A percentile compares a stretch with the other conserved stretches of the same genome.
Evolutionary conservation across 2,329 filamentous ascomycete genomes (phyloP).

Genomic region (Neopestalotiopsis sp.): DNA sequence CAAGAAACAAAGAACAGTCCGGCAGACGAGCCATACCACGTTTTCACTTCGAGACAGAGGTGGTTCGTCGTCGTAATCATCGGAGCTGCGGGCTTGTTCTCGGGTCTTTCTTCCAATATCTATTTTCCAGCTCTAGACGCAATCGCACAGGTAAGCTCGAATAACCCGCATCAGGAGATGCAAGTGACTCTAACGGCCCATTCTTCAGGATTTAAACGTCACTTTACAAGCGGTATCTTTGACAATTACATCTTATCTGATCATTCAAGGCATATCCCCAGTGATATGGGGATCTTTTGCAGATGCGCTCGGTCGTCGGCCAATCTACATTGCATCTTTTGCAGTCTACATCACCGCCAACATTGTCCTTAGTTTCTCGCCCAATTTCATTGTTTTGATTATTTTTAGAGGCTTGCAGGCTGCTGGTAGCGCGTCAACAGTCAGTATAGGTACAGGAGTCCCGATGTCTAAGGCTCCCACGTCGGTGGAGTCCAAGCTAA

Average conservation of each 20-base stretch:
- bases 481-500: not conserved
- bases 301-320: slow-evolving; percentile 50
- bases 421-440: slow-evolving; percentile 51
- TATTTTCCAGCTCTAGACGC: slow-evolving; percentile 51
- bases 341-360: slow-evolving; percentile 52
- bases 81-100: slow-evolving; percentile 56
- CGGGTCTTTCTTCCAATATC: slow-evolving; percentile 56
- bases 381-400: slow-evolving; percentile 47
- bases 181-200: not conserved
- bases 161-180: too few species aligned
- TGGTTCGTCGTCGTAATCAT: slow-evolving; percentile 53
- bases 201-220: slow-evolving; percentile 33
- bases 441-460: slow-evolving; percentile 46
- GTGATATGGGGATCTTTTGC: slow-evolving; percentile 54
- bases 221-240: slow-evolving; percentile 39
- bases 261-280: slow-evolving; percentile 55
- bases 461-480: not conserved
- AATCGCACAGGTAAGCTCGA: slow-evolving; percentile 36
- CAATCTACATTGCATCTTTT: slow-evolving; percentile 50
- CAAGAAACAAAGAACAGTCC: not conserved
- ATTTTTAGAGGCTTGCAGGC: slow-evolving; percentile 52
- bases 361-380: slow-evolving; percentile 47
- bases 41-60: slow-evolving; percentile 45
- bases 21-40: slow-evolving; percentile 33
- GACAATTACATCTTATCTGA: slow-evolving; percentile 52